phyloP scores from a whole-genome alignment of 495 filamentous ascomycete genomes.

The Thermothielavioides terrestris region DNA sequence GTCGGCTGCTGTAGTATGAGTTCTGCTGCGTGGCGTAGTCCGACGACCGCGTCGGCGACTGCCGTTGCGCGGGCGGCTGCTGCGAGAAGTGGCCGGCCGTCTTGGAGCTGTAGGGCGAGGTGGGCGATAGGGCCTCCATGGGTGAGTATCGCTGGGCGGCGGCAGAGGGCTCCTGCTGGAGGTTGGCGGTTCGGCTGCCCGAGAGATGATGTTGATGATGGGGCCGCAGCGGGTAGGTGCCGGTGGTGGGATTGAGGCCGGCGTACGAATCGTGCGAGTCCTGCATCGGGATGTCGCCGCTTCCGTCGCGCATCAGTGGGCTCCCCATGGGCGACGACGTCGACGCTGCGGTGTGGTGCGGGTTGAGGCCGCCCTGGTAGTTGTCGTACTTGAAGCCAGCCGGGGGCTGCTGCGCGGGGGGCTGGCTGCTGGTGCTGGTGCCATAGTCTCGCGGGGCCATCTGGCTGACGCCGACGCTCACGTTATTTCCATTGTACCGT shows the following conservation, averaged over 20 bases:
- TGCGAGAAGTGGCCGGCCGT: slow-evolving; percentile 35
- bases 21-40: slow-evolving; percentile 42
- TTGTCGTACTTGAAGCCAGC: slow-evolving; percentile 66
- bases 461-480: slow-evolving; percentile 19
- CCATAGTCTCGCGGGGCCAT: slow-evolving; percentile 38
- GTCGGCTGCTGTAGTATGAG: slow-evolving; percentile 41
- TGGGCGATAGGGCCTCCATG: slow-evolving; percentile 68
- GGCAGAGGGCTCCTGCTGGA: slow-evolving; percentile 66
- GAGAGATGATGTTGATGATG: slow-evolving; percentile 54
- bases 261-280: slow-evolving; percentile 77
- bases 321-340: slow-evolving; percentile 56
- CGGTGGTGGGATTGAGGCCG: slow-evolving; percentile 37
- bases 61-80: slow-evolving; percentile 34
- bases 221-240: slow-evolving; percentile 67
- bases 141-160: slow-evolving; percentile 90
- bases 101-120: slow-evolving; percentile 43
- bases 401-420: slow-evolving; percentile 44
- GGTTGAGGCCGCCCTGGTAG: slow-evolving; percentile 52
- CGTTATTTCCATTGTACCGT: slow-evolving; percentile 41
- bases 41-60: slow-evolving; percentile 41
- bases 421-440: slow-evolving; percentile 15
- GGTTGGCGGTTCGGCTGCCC: slow-evolving; percentile 34
- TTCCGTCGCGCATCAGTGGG: slow-evolving; percentile 61
- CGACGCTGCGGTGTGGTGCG: slow-evolving; percentile 47
- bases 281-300: slow-evolving; percentile 84